Percentiles rank a stretch among this genome's conserved stretches.
Conservation (phyloP, 805 yeast genomes). For the Wickerhamiella occidentalis region DNA sequence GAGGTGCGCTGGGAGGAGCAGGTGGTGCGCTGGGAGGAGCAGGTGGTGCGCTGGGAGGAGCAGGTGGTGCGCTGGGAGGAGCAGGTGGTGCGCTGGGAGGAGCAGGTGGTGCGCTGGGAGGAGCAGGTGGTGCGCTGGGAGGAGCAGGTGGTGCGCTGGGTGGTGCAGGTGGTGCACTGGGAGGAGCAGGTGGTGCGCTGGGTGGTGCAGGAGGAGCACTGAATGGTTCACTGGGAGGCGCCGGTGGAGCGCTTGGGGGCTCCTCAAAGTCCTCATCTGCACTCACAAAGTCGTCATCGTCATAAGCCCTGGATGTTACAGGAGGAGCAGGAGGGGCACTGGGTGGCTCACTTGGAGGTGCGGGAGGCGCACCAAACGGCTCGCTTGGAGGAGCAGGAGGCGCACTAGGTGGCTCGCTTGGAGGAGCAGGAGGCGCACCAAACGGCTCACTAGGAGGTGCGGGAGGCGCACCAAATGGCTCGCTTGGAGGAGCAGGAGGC, state of each 20-base stretch:
- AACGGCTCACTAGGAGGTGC: conserved; percentile 28
- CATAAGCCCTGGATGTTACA: neutral
- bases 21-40: conserved; percentile 17
- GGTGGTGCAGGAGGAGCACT: conserved; percentile 12
- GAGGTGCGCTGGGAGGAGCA: conserved; percentile 26
- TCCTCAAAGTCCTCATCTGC: conserved; percentile 6
- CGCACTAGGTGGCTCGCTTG: conserved; percentile 20
- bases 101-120: conserved; percentile 25
- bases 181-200: conserved; percentile 17
- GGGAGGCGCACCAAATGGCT: conserved; percentile 23
- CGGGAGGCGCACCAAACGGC: conserved; percentile 29
- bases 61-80: conserved; percentile 26
- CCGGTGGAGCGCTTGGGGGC: conserved; percentile 17
- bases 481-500: conserved; percentile 24
- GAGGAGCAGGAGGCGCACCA: conserved; percentile 29
- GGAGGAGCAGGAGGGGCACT: conserved; percentile 1
- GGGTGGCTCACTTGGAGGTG: conserved; percentile 16
- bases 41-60: conserved; percentile 6
- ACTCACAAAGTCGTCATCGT: conserved; percentile 6
- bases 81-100: conserved; percentile 21
- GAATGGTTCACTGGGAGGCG: conserved; percentile 23
- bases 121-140: conserved; percentile 28
- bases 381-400: conserved; percentile 30
- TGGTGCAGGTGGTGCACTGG: conserved; percentile 25
- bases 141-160: conserved; percentile 20